These are phyloP conservation scores for Alternaria longipes DNA, from an alignment of 2,329 filamentous ascomycete species.

Conservation along the genomic window DNA sequence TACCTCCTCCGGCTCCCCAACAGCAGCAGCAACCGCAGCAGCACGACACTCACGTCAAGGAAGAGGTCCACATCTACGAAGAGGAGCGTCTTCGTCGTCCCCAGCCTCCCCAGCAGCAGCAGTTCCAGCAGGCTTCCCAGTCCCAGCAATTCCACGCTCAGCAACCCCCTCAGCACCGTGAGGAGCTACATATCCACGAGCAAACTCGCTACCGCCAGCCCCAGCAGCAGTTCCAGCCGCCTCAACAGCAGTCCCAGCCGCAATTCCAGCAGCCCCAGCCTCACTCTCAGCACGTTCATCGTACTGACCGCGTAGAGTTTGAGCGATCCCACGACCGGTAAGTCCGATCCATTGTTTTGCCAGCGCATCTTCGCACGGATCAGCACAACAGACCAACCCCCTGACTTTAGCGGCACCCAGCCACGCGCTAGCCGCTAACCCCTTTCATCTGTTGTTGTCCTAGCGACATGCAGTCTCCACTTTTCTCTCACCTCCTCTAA, in stretches of 20 bases:
- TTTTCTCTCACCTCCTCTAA: constrained; percentile 48
- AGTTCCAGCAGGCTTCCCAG: constrained; percentile 10
- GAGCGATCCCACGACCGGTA: constrained; percentile 42
- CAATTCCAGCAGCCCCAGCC: constrained; percentile 10
- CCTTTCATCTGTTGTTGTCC: constrained; percentile 52
- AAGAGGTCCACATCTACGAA: constrained; percentile 87
- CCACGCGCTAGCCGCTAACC: constrained; percentile 44
- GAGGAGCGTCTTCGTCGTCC: constrained; percentile 80
- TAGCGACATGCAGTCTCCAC: constrained; percentile 51
- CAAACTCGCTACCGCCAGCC: constrained; percentile 15
- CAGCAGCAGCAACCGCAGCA: not conserved
- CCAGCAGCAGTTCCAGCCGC: constrained; percentile 5
- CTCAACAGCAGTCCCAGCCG: constrained; percentile 7
- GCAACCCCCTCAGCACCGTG: constrained; percentile 32
- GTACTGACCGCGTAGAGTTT: constrained; percentile 38
- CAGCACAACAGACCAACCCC: constrained; percentile 43
- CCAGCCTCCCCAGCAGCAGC: constrained; percentile 52
- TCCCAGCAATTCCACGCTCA: constrained; percentile 10
- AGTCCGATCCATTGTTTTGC: constrained; percentile 41
- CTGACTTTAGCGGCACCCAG: constrained; percentile 47
- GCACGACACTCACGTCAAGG: constrained; percentile 69
- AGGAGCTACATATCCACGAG: constrained; percentile 26
- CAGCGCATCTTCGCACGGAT: constrained; percentile 41
- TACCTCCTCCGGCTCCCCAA: constrained; percentile 17
- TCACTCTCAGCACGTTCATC: constrained; percentile 22